Conservation (phyloP, 73 alveolate genomes). For the Paraurostyla sp. region DNA sequence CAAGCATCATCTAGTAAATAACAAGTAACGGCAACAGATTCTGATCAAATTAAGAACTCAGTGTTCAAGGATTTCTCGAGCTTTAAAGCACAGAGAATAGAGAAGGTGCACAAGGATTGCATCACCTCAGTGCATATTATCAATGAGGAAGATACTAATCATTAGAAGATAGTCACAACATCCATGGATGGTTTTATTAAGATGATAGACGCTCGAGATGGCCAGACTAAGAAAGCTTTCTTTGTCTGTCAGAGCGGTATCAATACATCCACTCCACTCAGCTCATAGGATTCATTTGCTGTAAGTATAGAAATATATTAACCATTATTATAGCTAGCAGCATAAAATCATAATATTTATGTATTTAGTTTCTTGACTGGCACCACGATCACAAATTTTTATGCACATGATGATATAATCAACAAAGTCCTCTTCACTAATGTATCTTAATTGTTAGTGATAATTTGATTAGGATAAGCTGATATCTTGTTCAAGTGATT, state of each 20-base stretch:
- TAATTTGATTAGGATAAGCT: slow-evolving; percentile 15
- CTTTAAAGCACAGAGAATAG: neutral
- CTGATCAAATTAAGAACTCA: neutral
- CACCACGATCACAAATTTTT: slow-evolving; percentile 58
- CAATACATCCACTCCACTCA: slow-evolving; percentile 55
- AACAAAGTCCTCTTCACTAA: slow-evolving; percentile 44
- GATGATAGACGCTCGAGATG: slow-evolving; percentile 52
- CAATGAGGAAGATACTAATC: neutral
- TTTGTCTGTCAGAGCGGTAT: slow-evolving; percentile 73
- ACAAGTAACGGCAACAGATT: neutral
- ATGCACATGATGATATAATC: slow-evolving; percentile 81
- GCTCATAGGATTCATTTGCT: slow-evolving; percentile 71
- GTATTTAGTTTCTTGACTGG: slow-evolving; percentile 71
- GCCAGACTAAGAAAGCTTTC: slow-evolving; percentile 62
- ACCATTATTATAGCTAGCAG: slow-evolving; percentile 24
- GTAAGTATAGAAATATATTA: neutral
- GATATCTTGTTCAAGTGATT: slow-evolving; percentile 64
- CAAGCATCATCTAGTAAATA: no score
- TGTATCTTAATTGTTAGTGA: neutral
- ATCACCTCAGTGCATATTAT: slow-evolving; percentile 36
- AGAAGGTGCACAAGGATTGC: slow-evolving; percentile 45
- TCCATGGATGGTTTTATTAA: slow-evolving; percentile 65
- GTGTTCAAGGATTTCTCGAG: slow-evolving; percentile 14
- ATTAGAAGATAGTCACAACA: slow-evolving; percentile 20
- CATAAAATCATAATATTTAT: slow-evolving; percentile 66